phyloP scores from a whole-genome alignment of 257 asterid genomes.

The Nicotiana noctiflora region DNA sequence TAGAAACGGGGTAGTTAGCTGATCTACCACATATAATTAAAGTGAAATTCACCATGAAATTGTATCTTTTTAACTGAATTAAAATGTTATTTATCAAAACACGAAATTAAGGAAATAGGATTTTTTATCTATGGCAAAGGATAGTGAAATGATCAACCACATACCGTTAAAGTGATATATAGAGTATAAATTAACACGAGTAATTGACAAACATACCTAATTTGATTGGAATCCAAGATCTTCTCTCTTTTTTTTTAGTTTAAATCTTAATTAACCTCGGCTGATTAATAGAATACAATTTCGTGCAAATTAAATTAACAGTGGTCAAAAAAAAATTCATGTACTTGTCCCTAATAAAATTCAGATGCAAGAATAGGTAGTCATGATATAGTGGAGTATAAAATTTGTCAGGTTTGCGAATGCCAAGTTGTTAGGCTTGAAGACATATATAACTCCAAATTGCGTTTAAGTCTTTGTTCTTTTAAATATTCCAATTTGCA shows the following conservation, averaged over 20 bases:
- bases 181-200: background rate
- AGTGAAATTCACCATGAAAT: too few relatives aligned
- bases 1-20: too few relatives aligned
- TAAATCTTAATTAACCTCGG: background rate
- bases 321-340: too few relatives aligned
- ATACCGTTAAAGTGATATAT: background rate
- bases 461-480: background rate
- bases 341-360: too few relatives aligned
- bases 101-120: too few relatives aligned
- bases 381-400: too few relatives aligned
- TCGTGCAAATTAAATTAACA: background rate
- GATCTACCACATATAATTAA: too few relatives aligned
- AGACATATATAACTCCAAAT: background rate
- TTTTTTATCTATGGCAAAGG: too few relatives aligned
- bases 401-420: background rate
- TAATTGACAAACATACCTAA: background rate
- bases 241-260: background rate
- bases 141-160: too few relatives aligned
- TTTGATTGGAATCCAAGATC: background rate
- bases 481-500: background rate
- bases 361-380: too few relatives aligned
- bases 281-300: background rate
- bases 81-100: too few relatives aligned
- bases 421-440: background rate
- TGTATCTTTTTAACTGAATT: too few relatives aligned